phyloP scores from a whole-genome alignment of 2,329 filamentous ascomycete genomes.

The Exophiala phaeomuriformis region DNA sequence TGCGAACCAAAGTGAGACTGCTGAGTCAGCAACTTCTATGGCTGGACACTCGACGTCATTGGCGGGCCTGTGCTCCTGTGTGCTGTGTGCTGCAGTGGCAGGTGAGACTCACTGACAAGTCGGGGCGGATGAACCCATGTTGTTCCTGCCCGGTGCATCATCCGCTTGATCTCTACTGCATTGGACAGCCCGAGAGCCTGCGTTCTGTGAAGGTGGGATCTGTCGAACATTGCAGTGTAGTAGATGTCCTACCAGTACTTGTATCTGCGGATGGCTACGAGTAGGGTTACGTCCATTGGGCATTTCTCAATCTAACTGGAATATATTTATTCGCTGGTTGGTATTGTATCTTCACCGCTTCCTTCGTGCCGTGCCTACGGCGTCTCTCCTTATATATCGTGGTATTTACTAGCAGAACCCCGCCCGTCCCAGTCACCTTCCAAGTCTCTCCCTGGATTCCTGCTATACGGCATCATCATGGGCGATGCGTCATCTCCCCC shows the following conservation, averaged over 20 bases:
- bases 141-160: too few relatives aligned
- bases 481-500: constrained; percentile 18
- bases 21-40: too few relatives aligned
- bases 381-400: background rate
- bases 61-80: too few relatives aligned
- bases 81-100: too few relatives aligned
- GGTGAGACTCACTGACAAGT: too few relatives aligned
- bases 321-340: background rate
- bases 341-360: background rate
- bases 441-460: background rate
- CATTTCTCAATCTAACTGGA: background rate
- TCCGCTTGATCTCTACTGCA: too few relatives aligned
- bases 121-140: too few relatives aligned
- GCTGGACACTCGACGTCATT: too few relatives aligned
- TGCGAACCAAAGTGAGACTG: too few relatives aligned
- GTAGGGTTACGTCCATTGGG: background rate
- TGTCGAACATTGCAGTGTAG: too few relatives aligned
- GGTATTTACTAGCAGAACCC: background rate
- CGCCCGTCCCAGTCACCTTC: background rate
- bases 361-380: background rate
- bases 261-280: background rate
- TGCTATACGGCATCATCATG: constrained; percentile 2
- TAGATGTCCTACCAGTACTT: background rate
- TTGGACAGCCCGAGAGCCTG: too few relatives aligned
- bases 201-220: too few relatives aligned